These are phyloP conservation scores for Coccinonectria pachysandricola DNA, from an alignment of 2,329 filamentous ascomycete species.

Conservation along the genomic window DNA sequence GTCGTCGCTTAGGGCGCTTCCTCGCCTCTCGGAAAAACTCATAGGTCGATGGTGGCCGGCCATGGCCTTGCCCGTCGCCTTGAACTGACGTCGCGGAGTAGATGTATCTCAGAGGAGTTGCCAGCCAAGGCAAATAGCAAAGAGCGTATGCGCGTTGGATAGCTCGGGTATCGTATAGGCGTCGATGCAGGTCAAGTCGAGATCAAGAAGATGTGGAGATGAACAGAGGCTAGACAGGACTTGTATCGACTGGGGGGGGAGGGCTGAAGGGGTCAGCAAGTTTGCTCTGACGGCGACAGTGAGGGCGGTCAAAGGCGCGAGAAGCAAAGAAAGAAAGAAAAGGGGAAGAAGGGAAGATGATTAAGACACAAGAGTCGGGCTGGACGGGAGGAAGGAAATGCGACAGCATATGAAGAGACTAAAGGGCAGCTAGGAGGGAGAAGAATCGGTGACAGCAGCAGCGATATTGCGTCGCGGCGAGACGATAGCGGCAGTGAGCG, in stretches of 20 bases:
- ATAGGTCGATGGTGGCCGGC: slow-evolving; percentile 35
- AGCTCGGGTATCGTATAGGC: slow-evolving; percentile 6
- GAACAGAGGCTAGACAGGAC: slow-evolving; percentile 9
- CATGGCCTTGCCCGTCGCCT: slow-evolving; percentile 19
- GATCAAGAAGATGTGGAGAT: slow-evolving; percentile 10
- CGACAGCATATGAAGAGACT: slow-evolving; percentile 11
- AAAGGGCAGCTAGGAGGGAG: slow-evolving; percentile 3
- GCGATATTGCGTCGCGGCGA: not conserved
- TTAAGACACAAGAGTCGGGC: slow-evolving; percentile 3
- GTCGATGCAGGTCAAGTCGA: slow-evolving; percentile 12
- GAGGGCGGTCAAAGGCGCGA: not conserved
- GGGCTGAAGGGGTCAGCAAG: too few relatives aligned
- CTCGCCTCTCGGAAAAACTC: slow-evolving; percentile 52
- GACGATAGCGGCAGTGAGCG: slow-evolving; percentile 18
- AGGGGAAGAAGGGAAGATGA: slow-evolving; percentile 1
- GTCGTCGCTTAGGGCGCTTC: slow-evolving; percentile 47
- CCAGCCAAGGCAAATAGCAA: slow-evolving; percentile 7
- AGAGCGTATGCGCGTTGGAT: slow-evolving; percentile 4
- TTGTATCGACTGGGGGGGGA: slow-evolving; percentile 9
- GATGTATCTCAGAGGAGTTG: too few relatives aligned
- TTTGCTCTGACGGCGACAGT: too few relatives aligned
- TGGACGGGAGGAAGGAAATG: slow-evolving; percentile 6
- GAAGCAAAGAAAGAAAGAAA: slow-evolving; percentile 1
- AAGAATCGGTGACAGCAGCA: not conserved
- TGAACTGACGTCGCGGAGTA: slow-evolving; percentile 5